Evolutionary conservation across 2,329 filamentous ascomycete genomes (phyloP), one percentile per base, ranked within the genome.

Genomic region (Ophiostoma himal-ulmi): DNA sequence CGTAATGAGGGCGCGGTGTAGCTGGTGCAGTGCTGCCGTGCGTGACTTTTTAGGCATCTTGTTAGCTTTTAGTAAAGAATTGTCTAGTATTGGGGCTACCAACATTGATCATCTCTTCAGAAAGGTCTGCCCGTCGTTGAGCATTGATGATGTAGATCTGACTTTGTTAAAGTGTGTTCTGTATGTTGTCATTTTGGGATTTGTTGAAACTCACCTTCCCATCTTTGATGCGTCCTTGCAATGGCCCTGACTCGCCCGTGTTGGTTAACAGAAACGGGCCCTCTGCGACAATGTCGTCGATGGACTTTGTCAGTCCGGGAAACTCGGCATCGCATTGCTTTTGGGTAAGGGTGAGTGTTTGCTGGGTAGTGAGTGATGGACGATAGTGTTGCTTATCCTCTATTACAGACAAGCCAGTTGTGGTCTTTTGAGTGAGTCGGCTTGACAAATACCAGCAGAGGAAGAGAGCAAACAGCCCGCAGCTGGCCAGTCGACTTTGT

Each of bases 71-170:
- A 26, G 22, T 10, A 26, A 26, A 26, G 22, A 5, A 57, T 6
- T 5, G 85, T 84, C 71, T 83, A 81, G 75, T 86, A n/a, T 64
- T 14, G 26, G 11, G 11, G 20, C 41, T 34, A 70, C 75, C 44
- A 69, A 78, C 78, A 73, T 78, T 77, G 11, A 81, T 76, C 83
- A 84, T 84, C 68, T 81, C 80, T 17, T 74, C 71, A 7, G 81
- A 82, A 34, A 84, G 76, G 66, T 83, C 81, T 10, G 73, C 75
- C 30, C 76, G 77, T 20, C 79, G 76, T 67, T 82, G 79, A 6
- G 79, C 77, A 44, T 81, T 79, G 70, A 85, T 78, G 70, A 85
- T 81, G 73, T 78, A 81, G 14, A 85, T 78, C 79, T 82, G 68
- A 10, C n/a, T 26, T n/a, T 10, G n/a, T 57, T 13, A 57, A 22